Base-by-base conservation (phyloP, 495 filamentous ascomycete genomes). In the Rhypophila decipiens region DNA sequence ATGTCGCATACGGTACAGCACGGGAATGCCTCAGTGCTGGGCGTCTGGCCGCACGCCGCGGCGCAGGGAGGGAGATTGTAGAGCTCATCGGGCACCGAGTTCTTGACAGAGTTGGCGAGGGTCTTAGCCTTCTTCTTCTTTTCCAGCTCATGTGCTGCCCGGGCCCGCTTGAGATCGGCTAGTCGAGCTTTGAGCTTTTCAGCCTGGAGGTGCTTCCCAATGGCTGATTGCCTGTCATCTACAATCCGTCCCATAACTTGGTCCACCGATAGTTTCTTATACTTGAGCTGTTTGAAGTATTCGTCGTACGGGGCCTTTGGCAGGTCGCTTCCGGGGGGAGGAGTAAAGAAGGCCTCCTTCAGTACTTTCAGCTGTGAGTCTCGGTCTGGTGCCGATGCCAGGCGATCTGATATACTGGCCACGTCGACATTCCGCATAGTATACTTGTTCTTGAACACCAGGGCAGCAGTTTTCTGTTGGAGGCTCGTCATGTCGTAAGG, bases 1-100 rank as follows among this genome's bases (percentile, higher is more conserved):
- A 70, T 56, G 50, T 67, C 46, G 56, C 72, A 71, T 33, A 77
- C 24, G 31, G 60, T 47, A 47, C 72, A 75, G 44, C 60, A 51
- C 27, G 63, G 46, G 43, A 67, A 65, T 29, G 56, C 52, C 47
- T 49, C 46, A 49, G 60, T 50, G 49, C 20, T 45, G 39, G 49
- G 42, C 56, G 39, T 3, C 47, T 65, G 54, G 18, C 61, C 53
- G 46, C 68, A 75, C 18, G 64, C 55, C 11, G 55, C 47, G n/a
- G n/a, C n/a, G 50, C 73, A 70, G 10, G 60, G 57, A 21, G 67
- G 61, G 31, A 75, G 48, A 13, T 58, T 38, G 46, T 66, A 57
- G 21, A 64, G 56, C 42, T 58, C 50, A 40, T 64, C 46, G 20
- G 56, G 50, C 12, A 56, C 50, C 50, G 50, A 46, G 24, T 49